phyloP scores from a whole-genome alignment of 352 stramenopile species.

The Globisporangium spinosum region DNA sequence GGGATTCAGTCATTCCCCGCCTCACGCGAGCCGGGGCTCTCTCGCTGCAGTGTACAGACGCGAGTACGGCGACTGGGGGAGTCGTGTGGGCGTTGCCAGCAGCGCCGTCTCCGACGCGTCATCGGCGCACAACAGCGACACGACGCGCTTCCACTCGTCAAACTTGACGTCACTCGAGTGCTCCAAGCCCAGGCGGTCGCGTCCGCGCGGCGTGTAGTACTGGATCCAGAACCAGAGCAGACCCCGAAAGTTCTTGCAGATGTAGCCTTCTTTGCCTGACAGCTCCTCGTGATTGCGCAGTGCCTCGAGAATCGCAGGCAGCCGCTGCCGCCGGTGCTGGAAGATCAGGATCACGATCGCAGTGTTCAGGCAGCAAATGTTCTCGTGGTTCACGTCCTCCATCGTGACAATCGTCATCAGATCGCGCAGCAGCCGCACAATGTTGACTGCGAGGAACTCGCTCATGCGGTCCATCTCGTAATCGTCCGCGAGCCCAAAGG shows the following conservation, averaged over 20 bases:
- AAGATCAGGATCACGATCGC: slow-evolving; percentile 94
- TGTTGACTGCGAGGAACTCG: slow-evolving; percentile 88
- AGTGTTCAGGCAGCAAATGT: slow-evolving; percentile 98
- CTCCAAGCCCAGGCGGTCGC: slow-evolving; percentile 92
- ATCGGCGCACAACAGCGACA: slow-evolving; percentile 90
- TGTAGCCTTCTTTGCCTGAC: slow-evolving; percentile 62
- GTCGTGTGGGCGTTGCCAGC: slow-evolving; percentile 37
- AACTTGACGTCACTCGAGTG: slow-evolving; percentile 95
- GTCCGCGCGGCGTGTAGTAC: slow-evolving; percentile 93
- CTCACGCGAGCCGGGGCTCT: slow-evolving; percentile 16
- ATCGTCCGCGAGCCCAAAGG: slow-evolving; percentile 42
- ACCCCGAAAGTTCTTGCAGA: slow-evolving; percentile 89
- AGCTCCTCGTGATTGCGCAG: slow-evolving; percentile 65
- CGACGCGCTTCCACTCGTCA: slow-evolving; percentile 90
- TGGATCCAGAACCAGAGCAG: slow-evolving; percentile 95
- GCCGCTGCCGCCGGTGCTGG: slow-evolving; percentile 82
- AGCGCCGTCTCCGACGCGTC: slow-evolving; percentile 88
- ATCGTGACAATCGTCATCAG: slow-evolving; percentile 94
- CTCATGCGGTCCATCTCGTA: slow-evolving; percentile 77
- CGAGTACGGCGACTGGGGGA: slow-evolving; percentile 69
- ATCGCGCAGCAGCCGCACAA: slow-evolving; percentile 89
- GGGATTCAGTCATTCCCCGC: not conserved
- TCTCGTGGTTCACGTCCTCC: slow-evolving; percentile 95
- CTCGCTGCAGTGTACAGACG: slow-evolving; percentile 35
- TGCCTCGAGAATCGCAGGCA: slow-evolving; percentile 65